phyloP scores from a whole-genome alignment of 1,284 basidiomycete species.

The Puccinia hordei region DNA sequence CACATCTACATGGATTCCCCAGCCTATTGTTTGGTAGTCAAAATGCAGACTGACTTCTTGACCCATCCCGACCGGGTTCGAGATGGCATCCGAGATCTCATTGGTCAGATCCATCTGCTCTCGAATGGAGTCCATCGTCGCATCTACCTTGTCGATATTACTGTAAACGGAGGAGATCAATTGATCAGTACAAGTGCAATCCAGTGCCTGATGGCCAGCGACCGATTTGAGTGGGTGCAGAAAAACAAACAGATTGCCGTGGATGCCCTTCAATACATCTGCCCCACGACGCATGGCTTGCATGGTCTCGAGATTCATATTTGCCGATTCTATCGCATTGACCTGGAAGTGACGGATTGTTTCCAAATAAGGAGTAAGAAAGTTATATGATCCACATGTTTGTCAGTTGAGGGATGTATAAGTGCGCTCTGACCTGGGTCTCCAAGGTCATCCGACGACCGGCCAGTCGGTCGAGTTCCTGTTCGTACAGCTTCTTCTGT shows the following conservation, averaged over 20 bases:
- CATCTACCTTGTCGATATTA: slow-evolving; percentile 86
- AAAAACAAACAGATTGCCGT: slow-evolving; percentile 77
- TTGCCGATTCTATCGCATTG: slow-evolving; percentile 95
- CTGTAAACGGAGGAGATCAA: slow-evolving; percentile 61
- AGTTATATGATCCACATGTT: slow-evolving; percentile 3
- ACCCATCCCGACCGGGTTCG: slow-evolving; percentile 72
- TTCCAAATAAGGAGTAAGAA: background rate
- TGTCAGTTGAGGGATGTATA: background rate
- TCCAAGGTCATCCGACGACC: slow-evolving; percentile 90
- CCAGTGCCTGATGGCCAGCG: too few species aligned
- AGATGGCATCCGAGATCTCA: slow-evolving; percentile 94
- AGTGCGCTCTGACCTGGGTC: slow-evolving; percentile 68
- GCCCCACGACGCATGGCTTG: slow-evolving; percentile 95
- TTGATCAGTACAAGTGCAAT: background rate
- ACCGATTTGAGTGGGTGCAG: background rate
- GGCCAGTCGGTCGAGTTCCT: slow-evolving; percentile 81
- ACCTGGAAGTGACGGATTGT: slow-evolving; percentile 61
- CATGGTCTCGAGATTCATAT: slow-evolving; percentile 98
- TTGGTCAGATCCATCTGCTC: slow-evolving; percentile 93
- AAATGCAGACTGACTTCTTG: slow-evolving; percentile 61
- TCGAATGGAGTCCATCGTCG: slow-evolving; percentile 83
- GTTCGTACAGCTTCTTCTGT: slow-evolving; percentile 88
- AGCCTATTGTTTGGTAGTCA: background rate
- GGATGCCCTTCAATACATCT: slow-evolving; percentile 86
- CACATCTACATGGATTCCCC: slow-evolving; percentile 33